phyloP scores from a whole-genome alignment of 495 filamentous ascomycete genomes.

The Talaromyces trachyspermus region DNA sequence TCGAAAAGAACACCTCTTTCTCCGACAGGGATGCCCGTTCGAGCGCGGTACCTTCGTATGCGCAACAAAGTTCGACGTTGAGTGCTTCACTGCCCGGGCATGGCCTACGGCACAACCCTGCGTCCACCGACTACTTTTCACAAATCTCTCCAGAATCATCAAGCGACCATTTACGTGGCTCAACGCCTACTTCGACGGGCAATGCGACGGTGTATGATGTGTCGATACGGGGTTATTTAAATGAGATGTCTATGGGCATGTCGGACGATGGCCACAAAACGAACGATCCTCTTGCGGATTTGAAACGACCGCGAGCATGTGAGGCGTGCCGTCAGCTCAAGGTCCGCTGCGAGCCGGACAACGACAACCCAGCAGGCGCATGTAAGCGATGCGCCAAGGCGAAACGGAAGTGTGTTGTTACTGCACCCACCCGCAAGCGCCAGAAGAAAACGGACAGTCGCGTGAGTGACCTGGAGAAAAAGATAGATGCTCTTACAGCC shows the following conservation, averaged over 20 bases:
- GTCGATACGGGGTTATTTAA: neutral
- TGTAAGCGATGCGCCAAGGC: constrained; percentile 89
- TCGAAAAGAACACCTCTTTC: neutral
- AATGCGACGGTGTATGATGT: neutral
- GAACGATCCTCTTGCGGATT: constrained; percentile 42
- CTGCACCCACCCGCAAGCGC: constrained; percentile 73
- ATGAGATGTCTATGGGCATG: constrained; percentile 4
- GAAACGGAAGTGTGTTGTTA: constrained; percentile 69
- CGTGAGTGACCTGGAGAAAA: constrained; percentile 88
- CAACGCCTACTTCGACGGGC: constrained; percentile 1
- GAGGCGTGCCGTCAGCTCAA: constrained; percentile 87
- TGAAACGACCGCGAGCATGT: constrained; percentile 82
- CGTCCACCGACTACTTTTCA: no score
- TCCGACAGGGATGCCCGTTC: neutral
- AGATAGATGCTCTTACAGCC: constrained; percentile 83
- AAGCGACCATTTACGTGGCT: neutral
- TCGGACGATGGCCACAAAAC: constrained; percentile 12
- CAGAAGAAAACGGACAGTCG: constrained; percentile 91
- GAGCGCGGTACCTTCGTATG: neutral
- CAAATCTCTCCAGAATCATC: neutral
- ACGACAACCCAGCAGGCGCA: constrained; percentile 38
- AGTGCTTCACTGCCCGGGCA: neutral
- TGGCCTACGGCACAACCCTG: neutral
- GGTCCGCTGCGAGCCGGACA: constrained; percentile 74
- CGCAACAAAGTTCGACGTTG: neutral